Conservation (phyloP, 345 rosid species). For the Arabidopsis suecica region DNA sequence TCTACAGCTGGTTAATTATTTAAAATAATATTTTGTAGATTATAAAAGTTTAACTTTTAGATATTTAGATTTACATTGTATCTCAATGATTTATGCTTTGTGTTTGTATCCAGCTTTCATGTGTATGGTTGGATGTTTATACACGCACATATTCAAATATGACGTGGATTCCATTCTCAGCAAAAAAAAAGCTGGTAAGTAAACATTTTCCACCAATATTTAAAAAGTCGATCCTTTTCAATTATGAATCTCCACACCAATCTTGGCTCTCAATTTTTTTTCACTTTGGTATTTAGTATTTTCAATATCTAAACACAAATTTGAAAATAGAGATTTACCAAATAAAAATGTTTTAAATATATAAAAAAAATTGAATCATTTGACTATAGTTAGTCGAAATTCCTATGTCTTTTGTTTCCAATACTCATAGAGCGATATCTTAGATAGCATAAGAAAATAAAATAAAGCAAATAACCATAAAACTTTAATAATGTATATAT, state of each 20-base stretch:
- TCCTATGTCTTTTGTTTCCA: not conserved
- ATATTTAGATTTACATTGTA: too few species aligned
- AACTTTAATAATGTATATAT: not conserved
- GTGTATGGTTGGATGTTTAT: conserved; percentile 4
- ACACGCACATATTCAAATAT: not conserved
- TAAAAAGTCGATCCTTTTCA: conserved; percentile 10
- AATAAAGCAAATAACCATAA: not conserved
- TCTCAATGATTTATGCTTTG: not conserved
- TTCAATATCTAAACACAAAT: not conserved
- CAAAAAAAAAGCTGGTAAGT: conserved; percentile 13
- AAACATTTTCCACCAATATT: conserved; percentile 17
- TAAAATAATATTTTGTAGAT: too few species aligned
- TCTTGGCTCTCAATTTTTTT: not conserved
- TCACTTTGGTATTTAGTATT: not conserved
- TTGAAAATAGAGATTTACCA: not conserved
- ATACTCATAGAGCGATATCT: not conserved
- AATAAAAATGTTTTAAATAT: not conserved
- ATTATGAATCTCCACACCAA: conserved; percentile 6
- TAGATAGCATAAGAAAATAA: not conserved
- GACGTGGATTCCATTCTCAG: conserved; percentile 14
- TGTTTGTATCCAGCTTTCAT: not conserved
- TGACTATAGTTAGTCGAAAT: not conserved
- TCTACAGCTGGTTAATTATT: too few species aligned
- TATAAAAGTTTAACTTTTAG: too few species aligned
- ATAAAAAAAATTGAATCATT: not conserved